phyloP scores from a whole-genome alignment of 352 stramenopile species.

The Pythium aquatile region DNA sequence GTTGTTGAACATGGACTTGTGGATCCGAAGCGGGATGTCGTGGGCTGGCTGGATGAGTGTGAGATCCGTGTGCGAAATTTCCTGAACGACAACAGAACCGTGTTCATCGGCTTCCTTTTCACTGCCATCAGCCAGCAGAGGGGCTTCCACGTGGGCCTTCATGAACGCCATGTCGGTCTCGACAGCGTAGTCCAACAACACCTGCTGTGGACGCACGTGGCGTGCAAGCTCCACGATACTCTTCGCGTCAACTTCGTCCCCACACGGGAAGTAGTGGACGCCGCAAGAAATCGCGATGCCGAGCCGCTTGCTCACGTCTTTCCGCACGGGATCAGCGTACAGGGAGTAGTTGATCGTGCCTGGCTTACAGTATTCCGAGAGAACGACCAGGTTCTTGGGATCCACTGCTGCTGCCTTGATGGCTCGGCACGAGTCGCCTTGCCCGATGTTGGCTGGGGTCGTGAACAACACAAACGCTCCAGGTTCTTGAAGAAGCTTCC shows the following conservation, averaged over 20 bases:
- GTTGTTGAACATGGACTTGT: conserved; percentile 86
- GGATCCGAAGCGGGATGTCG: conserved; percentile 75
- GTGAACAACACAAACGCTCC: conserved; percentile 81
- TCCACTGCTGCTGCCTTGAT: conserved; percentile 63
- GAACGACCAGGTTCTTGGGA: conserved; percentile 79
- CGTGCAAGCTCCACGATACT: conserved; percentile 78
- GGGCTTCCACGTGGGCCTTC: conserved; percentile 45
- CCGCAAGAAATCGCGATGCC: conserved; percentile 69
- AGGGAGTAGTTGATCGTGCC: conserved; percentile 82
- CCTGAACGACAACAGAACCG: conserved; percentile 11
- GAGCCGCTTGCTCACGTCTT: conserved; percentile 67
- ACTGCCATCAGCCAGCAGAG: not conserved
- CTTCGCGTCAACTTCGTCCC: conserved; percentile 83
- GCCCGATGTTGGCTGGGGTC: conserved; percentile 66
- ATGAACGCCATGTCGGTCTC: conserved; percentile 66
- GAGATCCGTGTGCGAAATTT: conserved; percentile 15
- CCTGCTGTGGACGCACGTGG: conserved; percentile 52
- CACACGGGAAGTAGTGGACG: conserved; percentile 82
- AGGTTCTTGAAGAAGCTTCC: conserved; percentile 60
- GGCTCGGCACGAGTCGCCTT: conserved; percentile 66
- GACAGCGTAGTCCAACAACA: conserved; percentile 63
- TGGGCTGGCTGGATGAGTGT: conserved; percentile 26
- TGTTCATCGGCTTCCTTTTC: not conserved
- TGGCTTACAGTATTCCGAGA: conserved; percentile 80
- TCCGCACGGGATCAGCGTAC: conserved; percentile 73